Evolutionary conservation across 2,329 filamentous ascomycete genomes (phyloP), one percentile per base, ranked within the genome.

Genomic region (Aspergillus flavus): DNA sequence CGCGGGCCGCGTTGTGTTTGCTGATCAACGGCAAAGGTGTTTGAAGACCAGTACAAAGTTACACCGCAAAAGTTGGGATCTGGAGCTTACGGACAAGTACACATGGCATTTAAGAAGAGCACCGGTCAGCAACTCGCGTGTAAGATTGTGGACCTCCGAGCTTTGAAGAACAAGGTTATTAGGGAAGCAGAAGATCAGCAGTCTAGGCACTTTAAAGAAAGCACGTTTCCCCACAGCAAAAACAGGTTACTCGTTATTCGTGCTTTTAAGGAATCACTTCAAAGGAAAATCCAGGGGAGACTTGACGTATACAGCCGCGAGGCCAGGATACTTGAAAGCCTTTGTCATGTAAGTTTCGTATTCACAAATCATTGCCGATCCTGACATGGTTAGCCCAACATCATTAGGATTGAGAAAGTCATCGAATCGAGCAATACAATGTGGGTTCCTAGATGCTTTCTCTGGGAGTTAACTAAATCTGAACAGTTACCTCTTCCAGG

Each of bases 401-500:
- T 89, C 58, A 81, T 89, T 64, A 70, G 75, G 4, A 71, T 89
- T 3, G 82, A 89, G 64, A 86, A 85, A 65, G 84, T 87, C 1
- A 84, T 86, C 64, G 81, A 77, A 66, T 85, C 83, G 6, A 72
- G 76, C 4, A 80, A 83, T 66, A 85, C 81, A 4, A 79, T 87
- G 82, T 84, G 68, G 72, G 79, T 71, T 7, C 11, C 12, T 11
- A 6, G 1, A 30, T 11, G 16, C n/a, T 12, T n/a, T 10, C 7
- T 28, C 6, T 55, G 6, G 30, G n/a, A 14, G 19, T 30, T 30
- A 16, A 16, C 56, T 62, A 55, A 62, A 1, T 11, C 19, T 28
- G 30, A 52, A 32, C 61, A 85, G 84, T 21, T 89, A 87, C 71
- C 84, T 89, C 59, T 86, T 89, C 63, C 82, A 87, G 70, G 87